Base-by-base conservation (phyloP, 306 rosid genomes). In the Casuarina cunninghamiana region DNA sequence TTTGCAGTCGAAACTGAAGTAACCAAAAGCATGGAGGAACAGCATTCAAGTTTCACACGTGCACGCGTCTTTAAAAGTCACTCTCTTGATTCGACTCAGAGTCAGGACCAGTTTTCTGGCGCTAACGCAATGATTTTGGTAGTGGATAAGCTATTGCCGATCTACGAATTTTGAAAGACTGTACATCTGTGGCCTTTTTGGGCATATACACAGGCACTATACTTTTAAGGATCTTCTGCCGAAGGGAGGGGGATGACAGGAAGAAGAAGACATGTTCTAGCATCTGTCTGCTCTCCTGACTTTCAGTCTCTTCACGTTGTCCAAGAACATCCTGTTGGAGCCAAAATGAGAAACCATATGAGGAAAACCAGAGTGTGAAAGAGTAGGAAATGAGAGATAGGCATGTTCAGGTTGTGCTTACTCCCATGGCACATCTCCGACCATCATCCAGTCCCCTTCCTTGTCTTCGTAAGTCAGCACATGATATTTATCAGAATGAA, bases 341-440 rank as follows among this genome's bases (percentile, higher is more conserved):
- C 39, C 65, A 58, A 12, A 57, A 57, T 15, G 53, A 61, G 75
- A 62, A 45, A 38, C 57, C 19, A 76, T 74, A 41, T 1, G 26
- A 42, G 48, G 12, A 71, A 61, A 35, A 38, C 77, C 48, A 75
- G 67, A 42, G 53, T 19, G 32, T 26, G 32, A 26, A 26, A 0
- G 32, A 26, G 32, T 26, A 26, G 32, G 21, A 1, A 80, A 78
- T 74, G 53, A 8, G 61, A 76, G 32, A 49, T 2, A 13, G 0
- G 17, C n/a, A 58, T 38, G 46, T 8, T 2, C 58, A 44, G 41
- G 61, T 38, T 73, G 53, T 3, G 35, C 97, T 85, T 76, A 88
- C 97, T 90, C 91, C 94, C 94, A 91, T 45, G 97, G 97, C 11
- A 91, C 88, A 78, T 91, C 97, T 2, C 97, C 92, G 35, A 90